Percentiles rank a stretch among this genome's conserved stretches.
Evolutionary conservation across 768 basidiomycete species (phyloP).

Genomic region (Boletus patriciae): DNA sequence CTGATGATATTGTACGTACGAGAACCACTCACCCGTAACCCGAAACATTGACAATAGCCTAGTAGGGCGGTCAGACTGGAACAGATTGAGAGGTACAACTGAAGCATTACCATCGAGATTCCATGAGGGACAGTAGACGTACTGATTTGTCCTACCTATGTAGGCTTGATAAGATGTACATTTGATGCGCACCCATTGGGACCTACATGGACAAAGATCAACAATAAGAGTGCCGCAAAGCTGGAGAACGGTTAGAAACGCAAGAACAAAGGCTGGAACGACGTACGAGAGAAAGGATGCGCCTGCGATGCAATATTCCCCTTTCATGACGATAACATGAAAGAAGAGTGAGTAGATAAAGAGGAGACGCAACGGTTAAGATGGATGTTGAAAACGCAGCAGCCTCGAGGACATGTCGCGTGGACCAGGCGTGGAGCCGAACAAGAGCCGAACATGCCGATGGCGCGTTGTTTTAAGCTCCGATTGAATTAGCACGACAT

Average conservation of each 20-base stretch:
- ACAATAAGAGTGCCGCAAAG: constrained; percentile 47
- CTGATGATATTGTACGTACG: background rate
- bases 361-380: constrained; percentile 15
- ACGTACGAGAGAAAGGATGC: constrained; percentile 74
- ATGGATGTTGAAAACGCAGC: constrained; percentile 22
- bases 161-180: constrained; percentile 22
- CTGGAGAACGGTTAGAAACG: constrained; percentile 17
- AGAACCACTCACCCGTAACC: constrained; percentile 57
- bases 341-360: constrained; percentile 19
- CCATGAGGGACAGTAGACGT: constrained; percentile 68
- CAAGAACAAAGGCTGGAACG: constrained; percentile 1
- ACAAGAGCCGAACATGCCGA: constrained; percentile 20
- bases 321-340: constrained; percentile 50
- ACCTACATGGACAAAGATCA: constrained; percentile 82
- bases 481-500: constrained; percentile 11
- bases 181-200: constrained; percentile 13
- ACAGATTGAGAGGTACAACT: background rate
- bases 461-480: background rate
- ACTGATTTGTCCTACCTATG: constrained; percentile 79
- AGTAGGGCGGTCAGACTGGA: constrained; percentile 17
- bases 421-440: background rate
- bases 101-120: constrained; percentile 64
- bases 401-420: constrained; percentile 26
- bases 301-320: constrained; percentile 73
- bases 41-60: constrained; percentile 72